Evolutionary conservation across 805 yeast species (phyloP).

Genomic region (Torulaspora gathmanii): DNA sequence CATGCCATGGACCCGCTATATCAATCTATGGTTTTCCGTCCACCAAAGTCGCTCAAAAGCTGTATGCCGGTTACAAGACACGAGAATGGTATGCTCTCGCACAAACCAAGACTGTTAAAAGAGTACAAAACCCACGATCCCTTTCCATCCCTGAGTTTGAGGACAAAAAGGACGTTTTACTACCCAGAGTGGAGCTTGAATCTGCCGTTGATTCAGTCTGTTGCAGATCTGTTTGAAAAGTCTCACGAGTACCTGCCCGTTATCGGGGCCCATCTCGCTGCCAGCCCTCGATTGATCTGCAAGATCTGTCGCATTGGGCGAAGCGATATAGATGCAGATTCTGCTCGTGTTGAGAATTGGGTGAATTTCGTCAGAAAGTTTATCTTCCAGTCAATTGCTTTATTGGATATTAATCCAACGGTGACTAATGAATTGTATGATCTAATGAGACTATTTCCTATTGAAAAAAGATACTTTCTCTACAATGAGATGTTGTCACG

Average conservation of each 20-base stretch:
- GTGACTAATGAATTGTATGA: slow-evolving; percentile 56
- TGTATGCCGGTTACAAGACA: slow-evolving; percentile 9
- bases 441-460: slow-evolving; percentile 49
- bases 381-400: slow-evolving; percentile 57
- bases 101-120: slow-evolving; percentile 18
- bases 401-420: slow-evolving; percentile 53
- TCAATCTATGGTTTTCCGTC: slow-evolving; percentile 5
- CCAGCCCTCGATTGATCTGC: slow-evolving; percentile 45
- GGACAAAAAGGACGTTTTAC: slow-evolving; percentile 37
- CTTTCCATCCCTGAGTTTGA: slow-evolving; percentile 10
- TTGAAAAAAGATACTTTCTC: slow-evolving; percentile 64
- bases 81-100: slow-evolving; percentile 20
- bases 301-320: slow-evolving; percentile 60
- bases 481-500: slow-evolving; percentile 73
- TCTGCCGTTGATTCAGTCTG: slow-evolving; percentile 37
- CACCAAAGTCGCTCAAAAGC: background rate
- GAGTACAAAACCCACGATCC: slow-evolving; percentile 17
- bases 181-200: slow-evolving; percentile 46
- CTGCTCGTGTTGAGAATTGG: slow-evolving; percentile 41
- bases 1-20: slow-evolving; percentile 47
- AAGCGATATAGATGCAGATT: slow-evolving; percentile 25
- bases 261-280: slow-evolving; percentile 52
- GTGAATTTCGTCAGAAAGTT: slow-evolving; percentile 58
- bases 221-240: slow-evolving; percentile 45
- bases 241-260: slow-evolving; percentile 49